A percentile compares a stretch with the other conserved stretches of the same genome.
Evolutionary conservation across 805 yeast genomes (phyloP).

Genomic region (Yarrowia deformans): DNA sequence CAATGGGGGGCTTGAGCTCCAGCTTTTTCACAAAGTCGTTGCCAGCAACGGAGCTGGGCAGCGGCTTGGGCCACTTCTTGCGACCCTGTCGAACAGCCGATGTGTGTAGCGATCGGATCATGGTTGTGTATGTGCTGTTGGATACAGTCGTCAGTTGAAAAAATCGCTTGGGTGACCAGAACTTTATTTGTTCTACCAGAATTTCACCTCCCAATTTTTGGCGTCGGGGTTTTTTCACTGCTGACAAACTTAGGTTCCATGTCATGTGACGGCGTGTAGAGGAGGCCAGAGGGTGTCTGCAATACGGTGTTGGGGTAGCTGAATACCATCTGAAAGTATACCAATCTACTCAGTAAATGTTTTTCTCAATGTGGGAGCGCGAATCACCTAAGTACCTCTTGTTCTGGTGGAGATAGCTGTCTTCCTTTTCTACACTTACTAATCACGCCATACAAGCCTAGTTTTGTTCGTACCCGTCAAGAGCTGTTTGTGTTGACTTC

Average conservation of each 20-base stretch:
- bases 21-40: slow-evolving; percentile 28
- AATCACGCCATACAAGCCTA: too few species aligned
- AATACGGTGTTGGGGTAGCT: background rate
- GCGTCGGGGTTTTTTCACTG: background rate
- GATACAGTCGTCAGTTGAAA: slow-evolving; percentile 9
- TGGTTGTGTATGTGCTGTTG: slow-evolving; percentile 16
- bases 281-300: background rate
- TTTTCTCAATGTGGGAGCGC: too few species aligned
- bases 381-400: too few species aligned
- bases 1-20: slow-evolving; percentile 76
- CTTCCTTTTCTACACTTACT: too few species aligned
- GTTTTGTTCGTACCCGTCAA: too few species aligned
- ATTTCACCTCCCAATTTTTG: slow-evolving; percentile 4
- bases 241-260: background rate
- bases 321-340: too few species aligned
- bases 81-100: slow-evolving; percentile 37
- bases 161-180: slow-evolving; percentile 11
- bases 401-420: too few species aligned
- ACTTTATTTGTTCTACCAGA: background rate
- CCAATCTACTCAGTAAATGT: too few species aligned
- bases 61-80: slow-evolving; percentile 39
- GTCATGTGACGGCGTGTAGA: slow-evolving; percentile 3
- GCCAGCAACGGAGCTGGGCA: slow-evolving; percentile 25
- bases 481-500: too few species aligned
- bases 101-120: slow-evolving; percentile 39